Evolutionary conservation across 352 stramenopile species (phyloP), one percentile per base, ranked within the genome.

Genomic region (Phytophthora crassamura): DNA sequence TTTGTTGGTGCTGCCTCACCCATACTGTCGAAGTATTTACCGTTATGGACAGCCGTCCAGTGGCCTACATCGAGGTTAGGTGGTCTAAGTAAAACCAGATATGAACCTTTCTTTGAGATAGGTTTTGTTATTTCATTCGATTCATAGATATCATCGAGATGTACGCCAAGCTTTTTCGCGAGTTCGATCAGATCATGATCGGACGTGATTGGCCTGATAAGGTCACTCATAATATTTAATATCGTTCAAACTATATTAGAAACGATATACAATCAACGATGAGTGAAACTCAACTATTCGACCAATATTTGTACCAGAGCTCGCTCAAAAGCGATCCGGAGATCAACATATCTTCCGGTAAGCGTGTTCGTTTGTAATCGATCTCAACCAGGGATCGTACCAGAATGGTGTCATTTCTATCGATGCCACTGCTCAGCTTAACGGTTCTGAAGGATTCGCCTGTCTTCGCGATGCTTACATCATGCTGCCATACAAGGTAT

Each of bases 21-120:
- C 59, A 54, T 54, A 9, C 12, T 39, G 48, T 66, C 58, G 38
- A 66, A 66, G 14, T 46, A 59, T 14, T 45, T 6, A 5, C 46
- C 58, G 41, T 66, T 32, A 41, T 53, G 9, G 5, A 57, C 18
- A 7, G 10, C 32, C 8, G 15, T 35, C 58, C 58, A 66, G 35
- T 66, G 58, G 5, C 58, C 58, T 11, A 59, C 28, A 22, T 46
- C 58, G 2, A 30, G 35, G 38, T 11, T 36, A 47, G 12, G 30
- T 40, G 39, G 41, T 16, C 58, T 11, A 3, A 66, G 9, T 3
- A 66, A 2, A 45, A 60, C 35, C 8, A 67, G 25, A 40, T 40
- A 67, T 33, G 58, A 54, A 32, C 47, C 47, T 48, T 22, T 51
- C 16, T 50, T 36, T 25, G 22, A 35, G 28, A 18, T 5, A 53